Conservation (phyloP, 371 early-diverging fungal genomes). For the Mucor racemosus region DNA sequence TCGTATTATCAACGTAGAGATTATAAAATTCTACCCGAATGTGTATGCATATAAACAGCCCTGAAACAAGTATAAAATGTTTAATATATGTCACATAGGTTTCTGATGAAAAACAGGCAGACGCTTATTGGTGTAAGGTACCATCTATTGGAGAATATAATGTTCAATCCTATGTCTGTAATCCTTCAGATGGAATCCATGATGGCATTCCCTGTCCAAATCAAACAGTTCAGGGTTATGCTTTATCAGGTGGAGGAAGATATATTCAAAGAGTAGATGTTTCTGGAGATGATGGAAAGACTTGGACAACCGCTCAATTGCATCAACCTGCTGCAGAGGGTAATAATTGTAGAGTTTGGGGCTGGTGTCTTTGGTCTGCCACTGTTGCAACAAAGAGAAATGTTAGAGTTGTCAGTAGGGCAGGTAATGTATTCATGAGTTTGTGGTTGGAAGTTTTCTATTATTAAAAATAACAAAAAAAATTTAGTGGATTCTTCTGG, state of each 20-base stretch:
- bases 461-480: background rate
- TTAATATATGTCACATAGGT: constrained; percentile 25
- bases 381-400: constrained; percentile 35
- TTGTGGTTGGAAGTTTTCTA: background rate
- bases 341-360: constrained; percentile 56
- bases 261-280: constrained; percentile 83
- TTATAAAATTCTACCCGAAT: constrained; percentile 83
- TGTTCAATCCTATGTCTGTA: constrained; percentile 70
- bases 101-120: constrained; percentile 45
- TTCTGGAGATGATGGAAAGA: constrained; percentile 80
- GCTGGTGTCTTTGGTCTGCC: constrained; percentile 82
- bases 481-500: constrained; percentile 68
- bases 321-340: constrained; percentile 39
- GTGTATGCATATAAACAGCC: constrained; percentile 35
- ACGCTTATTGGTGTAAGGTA: constrained; percentile 53
- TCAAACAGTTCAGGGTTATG: constrained; percentile 41
- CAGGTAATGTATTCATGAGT: constrained; percentile 50
- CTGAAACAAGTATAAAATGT: background rate
- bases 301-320: constrained; percentile 71
- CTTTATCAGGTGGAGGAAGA: constrained; percentile 58
- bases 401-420: constrained; percentile 66
- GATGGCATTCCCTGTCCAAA: background rate
- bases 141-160: constrained; percentile 80
- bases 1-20: constrained; percentile 82
- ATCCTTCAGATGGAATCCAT: constrained; percentile 51